These are phyloP conservation scores for Alloteropsis semialata DNA, from an alignment of 176 grass and related monocot genomes.

Conservation along the genomic window DNA sequence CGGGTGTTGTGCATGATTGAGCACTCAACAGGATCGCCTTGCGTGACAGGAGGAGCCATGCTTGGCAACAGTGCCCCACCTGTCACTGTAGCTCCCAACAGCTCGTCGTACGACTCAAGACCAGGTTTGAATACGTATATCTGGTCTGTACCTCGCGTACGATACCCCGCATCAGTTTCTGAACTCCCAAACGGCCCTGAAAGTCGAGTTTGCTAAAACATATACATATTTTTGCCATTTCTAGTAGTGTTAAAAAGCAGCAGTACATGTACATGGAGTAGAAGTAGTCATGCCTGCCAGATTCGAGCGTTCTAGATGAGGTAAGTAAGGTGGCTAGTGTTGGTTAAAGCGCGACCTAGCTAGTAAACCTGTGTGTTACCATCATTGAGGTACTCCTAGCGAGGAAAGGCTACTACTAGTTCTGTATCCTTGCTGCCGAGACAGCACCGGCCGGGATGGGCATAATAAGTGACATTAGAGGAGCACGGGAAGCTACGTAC, in stretches of 20 bases:
- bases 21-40: not conserved
- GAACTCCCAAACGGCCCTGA: not conserved
- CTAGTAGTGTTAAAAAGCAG: not conserved
- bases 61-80: not conserved
- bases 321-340: not conserved
- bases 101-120: not conserved
- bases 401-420: not conserved
- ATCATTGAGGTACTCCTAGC: not conserved
- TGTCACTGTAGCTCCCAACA: not conserved
- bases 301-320: not conserved
- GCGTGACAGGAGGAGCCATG: slow-evolving; percentile 5
- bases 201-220: not conserved
- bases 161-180: no score
- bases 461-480: not conserved
- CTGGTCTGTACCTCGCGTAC: not conserved
- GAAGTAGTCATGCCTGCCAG: not conserved
- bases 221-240: not conserved
- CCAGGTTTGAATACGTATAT: not conserved
- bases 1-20: slow-evolving; percentile 12
- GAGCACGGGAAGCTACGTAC: not conserved
- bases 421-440: not conserved
- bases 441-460: not conserved
- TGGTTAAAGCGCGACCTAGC: not conserved
- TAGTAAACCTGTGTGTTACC: not conserved
- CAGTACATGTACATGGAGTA: no score